Base-by-base conservation (phyloP, 179 eudicot species). In the Vitellaria paradoxa region DNA sequence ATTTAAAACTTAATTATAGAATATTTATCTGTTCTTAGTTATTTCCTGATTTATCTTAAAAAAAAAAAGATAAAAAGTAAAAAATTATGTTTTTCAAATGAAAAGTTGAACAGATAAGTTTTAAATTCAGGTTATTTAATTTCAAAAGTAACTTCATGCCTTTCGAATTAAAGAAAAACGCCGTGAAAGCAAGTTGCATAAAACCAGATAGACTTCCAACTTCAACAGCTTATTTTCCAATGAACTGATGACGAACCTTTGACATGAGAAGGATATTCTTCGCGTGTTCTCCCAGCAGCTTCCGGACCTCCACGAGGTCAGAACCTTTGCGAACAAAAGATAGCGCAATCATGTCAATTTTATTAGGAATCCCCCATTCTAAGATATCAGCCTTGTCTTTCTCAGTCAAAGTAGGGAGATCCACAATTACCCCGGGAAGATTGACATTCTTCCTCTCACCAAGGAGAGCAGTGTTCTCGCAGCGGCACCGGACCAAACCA, bases 361-460 rank as follows among this genome's bases (percentile, higher is more conserved):
- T 30, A 30, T 85, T 85, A 21, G 87, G 87, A 53, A 85, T 78
- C 20, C 87, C 87, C 87, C 87, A 85, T 50, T 82, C 68, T 59
- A 85, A 20, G 53, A 85, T 82, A 60, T 85, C 87, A 45, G 77
- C 77, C 65, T 80, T 85, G 77, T 85, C 85, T 30, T 85, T 82
- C 75, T 85, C 87, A 0, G 87, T 85, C 76, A 85, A 79, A 24
- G 87, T 85, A 56, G 87, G 87, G 72, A 85, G 85, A 68, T 85
- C 87, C 76, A 85, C 87, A 47, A 85, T 70, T 13, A 85, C 87
- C 13, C 87, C 87, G 2, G 87, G 87, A 45, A 85, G 85, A 74
- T 85, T 85, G 52, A 85, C 87, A 74, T 85, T 85, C 81, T 85
- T 85, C 52, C 85, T 80, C 77, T 85, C 87, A 46, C 87, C 87